Conservation (phyloP, 2,329 filamentous ascomycete genomes). For the Annulohypoxylon truncatum region DNA sequence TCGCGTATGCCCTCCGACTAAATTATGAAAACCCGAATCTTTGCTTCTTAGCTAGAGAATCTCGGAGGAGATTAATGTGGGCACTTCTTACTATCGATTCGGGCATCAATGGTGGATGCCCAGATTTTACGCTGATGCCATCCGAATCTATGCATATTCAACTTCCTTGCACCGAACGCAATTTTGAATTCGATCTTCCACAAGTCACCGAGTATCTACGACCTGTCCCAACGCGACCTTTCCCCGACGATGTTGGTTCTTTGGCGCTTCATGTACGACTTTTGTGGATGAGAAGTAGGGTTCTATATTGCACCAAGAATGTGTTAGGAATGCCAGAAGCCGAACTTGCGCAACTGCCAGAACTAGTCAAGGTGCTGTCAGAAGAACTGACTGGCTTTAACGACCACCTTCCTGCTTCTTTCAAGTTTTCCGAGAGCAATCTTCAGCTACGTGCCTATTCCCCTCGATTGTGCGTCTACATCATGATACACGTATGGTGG, state of each 20-base stretch:
- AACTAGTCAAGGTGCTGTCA: conserved; percentile 60
- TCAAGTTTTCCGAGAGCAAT: conserved; percentile 68
- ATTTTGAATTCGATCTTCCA: conserved; percentile 68
- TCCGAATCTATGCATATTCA: conserved; percentile 58
- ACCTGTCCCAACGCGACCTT: conserved; percentile 57
- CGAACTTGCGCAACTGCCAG: conserved; percentile 59
- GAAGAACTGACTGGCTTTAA: conserved; percentile 63
- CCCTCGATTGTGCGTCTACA: conserved; percentile 66
- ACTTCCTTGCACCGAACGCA: conserved; percentile 62
- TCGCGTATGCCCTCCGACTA: conserved; percentile 61
- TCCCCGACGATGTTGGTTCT: conserved; percentile 66
- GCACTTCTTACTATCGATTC: conserved; percentile 61
- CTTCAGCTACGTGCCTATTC: conserved; percentile 67
- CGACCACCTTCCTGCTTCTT: conserved; percentile 64
- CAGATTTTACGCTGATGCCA: conserved; percentile 60
- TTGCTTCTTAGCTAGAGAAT: conserved; percentile 54
- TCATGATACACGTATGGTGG: conserved; percentile 72
- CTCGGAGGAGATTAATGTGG: conserved; percentile 57
- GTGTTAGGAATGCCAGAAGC: conserved; percentile 56
- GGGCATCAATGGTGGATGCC: conserved; percentile 59
- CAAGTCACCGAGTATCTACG: conserved; percentile 62
- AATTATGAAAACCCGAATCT: conserved; percentile 60
- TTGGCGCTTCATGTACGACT: conserved; percentile 68
- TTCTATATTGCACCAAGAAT: conserved; percentile 65
- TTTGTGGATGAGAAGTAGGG: conserved; percentile 65